Conservation (phyloP, 306 rosid species). For the Acmispon strigosus region DNA sequence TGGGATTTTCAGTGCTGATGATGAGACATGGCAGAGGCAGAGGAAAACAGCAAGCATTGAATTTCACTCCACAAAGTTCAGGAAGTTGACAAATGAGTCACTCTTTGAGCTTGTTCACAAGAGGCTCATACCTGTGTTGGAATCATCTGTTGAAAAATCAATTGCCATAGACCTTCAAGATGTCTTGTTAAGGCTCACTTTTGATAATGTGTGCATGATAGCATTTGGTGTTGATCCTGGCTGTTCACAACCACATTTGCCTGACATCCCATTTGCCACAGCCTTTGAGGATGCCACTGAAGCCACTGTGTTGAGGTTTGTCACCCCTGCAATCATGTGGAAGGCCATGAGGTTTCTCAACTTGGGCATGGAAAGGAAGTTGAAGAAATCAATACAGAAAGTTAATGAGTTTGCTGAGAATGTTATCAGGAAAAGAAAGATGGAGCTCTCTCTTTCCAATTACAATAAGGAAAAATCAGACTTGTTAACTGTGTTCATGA, state of each 20-base stretch:
- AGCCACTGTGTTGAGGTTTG: slow-evolving; percentile 56
- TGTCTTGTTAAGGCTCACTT: slow-evolving; percentile 62
- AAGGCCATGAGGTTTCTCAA: slow-evolving; percentile 59
- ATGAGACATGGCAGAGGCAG: slow-evolving; percentile 71
- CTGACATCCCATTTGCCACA: slow-evolving; percentile 62
- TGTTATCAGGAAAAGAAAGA: slow-evolving; percentile 70
- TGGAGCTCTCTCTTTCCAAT: slow-evolving; percentile 38
- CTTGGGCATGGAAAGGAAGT: slow-evolving; percentile 59
- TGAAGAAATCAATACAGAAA: slow-evolving; percentile 41
- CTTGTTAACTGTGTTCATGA: slow-evolving; percentile 62
- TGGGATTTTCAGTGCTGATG: slow-evolving; percentile 71
- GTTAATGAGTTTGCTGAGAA: slow-evolving; percentile 72
- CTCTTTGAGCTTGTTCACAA: slow-evolving; percentile 59
- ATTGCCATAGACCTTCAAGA: slow-evolving; percentile 62
- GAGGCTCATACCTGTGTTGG: slow-evolving; percentile 55
- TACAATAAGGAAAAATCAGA: slow-evolving; percentile 32
- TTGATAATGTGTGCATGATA: slow-evolving; percentile 84
- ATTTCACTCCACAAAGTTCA: slow-evolving; percentile 69
- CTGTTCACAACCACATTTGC: slow-evolving; percentile 48
- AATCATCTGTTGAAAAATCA: slow-evolving; percentile 21
- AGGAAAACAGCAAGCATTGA: slow-evolving; percentile 83
- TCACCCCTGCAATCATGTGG: slow-evolving; percentile 57
- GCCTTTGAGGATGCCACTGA: slow-evolving; percentile 90
- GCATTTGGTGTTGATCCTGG: slow-evolving; percentile 92
- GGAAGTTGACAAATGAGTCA: slow-evolving; percentile 49